Base-by-base conservation (phyloP, 2,329 filamentous ascomycete genomes). In the Botrytis squamosa region DNA sequence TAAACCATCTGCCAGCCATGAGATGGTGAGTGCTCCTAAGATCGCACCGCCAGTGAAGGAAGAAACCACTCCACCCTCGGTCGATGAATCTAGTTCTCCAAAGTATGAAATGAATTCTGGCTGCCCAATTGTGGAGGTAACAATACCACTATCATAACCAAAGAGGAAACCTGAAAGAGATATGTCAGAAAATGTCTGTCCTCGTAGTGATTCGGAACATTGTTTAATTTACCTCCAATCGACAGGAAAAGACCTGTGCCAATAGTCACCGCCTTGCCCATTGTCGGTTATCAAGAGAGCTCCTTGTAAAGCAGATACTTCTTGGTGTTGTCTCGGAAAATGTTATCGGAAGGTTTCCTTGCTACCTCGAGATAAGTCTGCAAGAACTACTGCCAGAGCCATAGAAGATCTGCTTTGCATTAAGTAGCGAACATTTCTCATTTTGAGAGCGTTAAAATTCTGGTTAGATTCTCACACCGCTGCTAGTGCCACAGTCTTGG, bases 41-140 rank as follows among this genome's bases (percentile, higher is more conserved):
- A 95, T 95, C 77, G 92, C 95, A 83, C 92, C 92, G 80, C 74
- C 88, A 46, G 92, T 94, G 71, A 95, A 88, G 78, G 95, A 93
- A 38, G 74, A 52, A n/a, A 52, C 49, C 12, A 52, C 49, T n/a
- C 25, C 49, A 4, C 49, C 49, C 25, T 52, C 25, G 25, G 49
- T 52, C 22, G 49, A 52, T 52, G 49, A 25, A 52, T 52, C 49
- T n/a, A 52, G 25, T 52, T 52, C 10, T n/a, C 49, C 49, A 8
- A 52, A 52, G 49, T 52, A 52, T 52, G 25, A 52, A 52, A 52
- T 52, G 49, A 52, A 52, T 52, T 52, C 49, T n/a, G 49, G 49
- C 4, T 52, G 49, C 10, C 49, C 49, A n/a, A 52, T 52, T 6
- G 49, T 52, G 4, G 49, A 52, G 10, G 49, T 52, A 14, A 52